phyloP scores from a whole-genome alignment of 805 yeast species.

The Candida odintsovae region DNA sequence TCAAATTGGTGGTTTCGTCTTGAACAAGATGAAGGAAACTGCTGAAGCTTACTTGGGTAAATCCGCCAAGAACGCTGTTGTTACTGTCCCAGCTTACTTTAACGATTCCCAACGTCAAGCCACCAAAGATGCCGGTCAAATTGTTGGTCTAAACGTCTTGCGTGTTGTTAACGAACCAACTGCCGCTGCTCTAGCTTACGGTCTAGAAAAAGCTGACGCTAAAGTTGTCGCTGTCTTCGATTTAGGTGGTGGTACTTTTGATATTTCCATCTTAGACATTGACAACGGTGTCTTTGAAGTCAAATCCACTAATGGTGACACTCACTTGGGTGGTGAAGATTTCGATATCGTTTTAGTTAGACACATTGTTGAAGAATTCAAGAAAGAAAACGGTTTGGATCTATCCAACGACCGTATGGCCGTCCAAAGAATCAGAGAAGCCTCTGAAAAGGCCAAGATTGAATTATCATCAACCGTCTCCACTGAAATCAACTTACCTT shows the following conservation, averaged over 20 bases:
- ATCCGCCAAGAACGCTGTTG: slow-evolving; percentile 63
- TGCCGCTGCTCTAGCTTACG: slow-evolving; percentile 82
- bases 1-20: slow-evolving; percentile 63
- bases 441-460: slow-evolving; percentile 74
- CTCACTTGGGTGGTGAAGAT: slow-evolving; percentile 98
- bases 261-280: slow-evolving; percentile 87
- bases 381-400: slow-evolving; percentile 36
- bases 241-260: slow-evolving; percentile 99
- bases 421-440: slow-evolving; percentile 73
- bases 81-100: slow-evolving; percentile 25
- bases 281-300: slow-evolving; percentile 97
- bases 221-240: slow-evolving; percentile 61
- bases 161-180: slow-evolving; percentile 82
- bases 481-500: slow-evolving; percentile 67
- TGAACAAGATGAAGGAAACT: slow-evolving; percentile 58
- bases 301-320: slow-evolving; percentile 98
- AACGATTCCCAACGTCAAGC: slow-evolving; percentile 17
- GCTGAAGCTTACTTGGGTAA: slow-evolving; percentile 55
- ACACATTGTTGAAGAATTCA: slow-evolving; percentile 52
- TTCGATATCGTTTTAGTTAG: slow-evolving; percentile 62
- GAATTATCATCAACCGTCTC: slow-evolving; percentile 62
- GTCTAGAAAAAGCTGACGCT: slow-evolving; percentile 49
- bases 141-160: slow-evolving; percentile 70
- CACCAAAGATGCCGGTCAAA: slow-evolving; percentile 47
- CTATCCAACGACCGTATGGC: slow-evolving; percentile 34